These are phyloP conservation scores for Didymosphaeria variabile DNA, from an alignment of 2,329 filamentous ascomycete genomes.

Conservation along the genomic window DNA sequence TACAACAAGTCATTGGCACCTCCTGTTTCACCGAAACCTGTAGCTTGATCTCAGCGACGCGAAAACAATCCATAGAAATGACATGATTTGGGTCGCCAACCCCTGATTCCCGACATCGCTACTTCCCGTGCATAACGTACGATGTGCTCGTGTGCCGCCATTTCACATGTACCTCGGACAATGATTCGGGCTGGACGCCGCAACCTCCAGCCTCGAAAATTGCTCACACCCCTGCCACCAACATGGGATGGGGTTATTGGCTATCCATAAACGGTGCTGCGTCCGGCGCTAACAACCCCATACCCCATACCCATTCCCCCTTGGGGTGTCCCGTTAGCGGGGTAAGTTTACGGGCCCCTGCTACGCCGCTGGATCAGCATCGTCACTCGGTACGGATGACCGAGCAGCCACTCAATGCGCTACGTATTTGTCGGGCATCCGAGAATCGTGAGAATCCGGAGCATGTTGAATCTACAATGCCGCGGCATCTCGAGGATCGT, in stretches of 20 bases:
- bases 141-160: constrained; percentile 1
- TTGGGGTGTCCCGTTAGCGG: constrained; percentile 3
- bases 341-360: constrained; percentile 8
- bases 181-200: background rate
- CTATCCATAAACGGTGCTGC: constrained; percentile 7
- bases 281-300: constrained; percentile 9
- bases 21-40: constrained; percentile 17
- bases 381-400: background rate
- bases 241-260: background rate
- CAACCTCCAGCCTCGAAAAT: background rate
- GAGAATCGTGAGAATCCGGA: background rate
- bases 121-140: background rate
- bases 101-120: background rate
- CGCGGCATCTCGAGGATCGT: background rate
- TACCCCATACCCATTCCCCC: background rate
- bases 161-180: constrained; percentile 21
- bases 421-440: background rate
- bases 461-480: background rate
- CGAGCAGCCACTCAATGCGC: background rate
- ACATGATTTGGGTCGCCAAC: background rate
- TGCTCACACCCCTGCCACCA: background rate
- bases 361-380: constrained; percentile 2
- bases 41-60: constrained; percentile 1
- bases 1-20: constrained; percentile 59
- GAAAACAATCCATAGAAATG: background rate